A percentile compares a stretch with the other conserved stretches of the same genome.
Evolutionary conservation across 371 early-diverging fungal species (phyloP).

Genomic region (Chytridium lagenaria): DNA sequence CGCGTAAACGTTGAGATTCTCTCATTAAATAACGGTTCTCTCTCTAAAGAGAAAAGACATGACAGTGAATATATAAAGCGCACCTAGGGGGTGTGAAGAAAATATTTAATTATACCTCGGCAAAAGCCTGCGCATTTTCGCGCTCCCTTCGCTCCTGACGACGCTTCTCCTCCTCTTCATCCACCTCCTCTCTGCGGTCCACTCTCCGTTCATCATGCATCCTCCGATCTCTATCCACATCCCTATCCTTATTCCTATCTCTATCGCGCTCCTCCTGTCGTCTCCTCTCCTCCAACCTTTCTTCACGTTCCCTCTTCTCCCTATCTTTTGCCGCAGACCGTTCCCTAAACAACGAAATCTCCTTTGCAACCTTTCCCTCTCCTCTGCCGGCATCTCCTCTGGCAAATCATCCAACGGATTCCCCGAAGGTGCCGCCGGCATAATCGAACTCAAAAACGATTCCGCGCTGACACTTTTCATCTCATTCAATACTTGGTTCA

Average conservation of each 20-base stretch:
- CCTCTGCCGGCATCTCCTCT: conserved; percentile 56
- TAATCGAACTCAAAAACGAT: conserved; percentile 10
- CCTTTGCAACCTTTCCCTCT: conserved; percentile 63
- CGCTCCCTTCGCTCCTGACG: conserved; percentile 69
- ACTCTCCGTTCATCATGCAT: conserved; percentile 55
- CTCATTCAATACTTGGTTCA: conserved; percentile 16
- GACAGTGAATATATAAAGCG: no score
- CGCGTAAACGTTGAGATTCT: conserved; percentile 60
- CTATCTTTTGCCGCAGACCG: conserved; percentile 58
- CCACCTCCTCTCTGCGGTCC: conserved; percentile 43
- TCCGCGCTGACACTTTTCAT: conserved; percentile 25
- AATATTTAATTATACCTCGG: conserved; percentile 55
- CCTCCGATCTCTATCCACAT: conserved; percentile 63
- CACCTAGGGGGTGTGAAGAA: no score
- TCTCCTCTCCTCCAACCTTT: conserved; percentile 37
- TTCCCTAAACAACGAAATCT: conserved; percentile 70
- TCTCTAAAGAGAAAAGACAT: conserved; percentile 45
- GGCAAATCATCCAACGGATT: conserved; percentile 58
- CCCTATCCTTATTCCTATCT: conserved; percentile 57
- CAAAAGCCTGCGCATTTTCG: conserved; percentile 70
- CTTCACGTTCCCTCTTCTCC: conserved; percentile 61
- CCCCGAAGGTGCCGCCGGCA: conserved; percentile 18
- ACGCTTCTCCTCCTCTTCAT: conserved; percentile 73
- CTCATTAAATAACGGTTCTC: conserved; percentile 71
- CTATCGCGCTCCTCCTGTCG: conserved; percentile 36